Evolutionary conservation across 2,329 filamentous ascomycete genomes (phyloP), one percentile per base, ranked within the genome.

Genomic region (Diatrype stigma): DNA sequence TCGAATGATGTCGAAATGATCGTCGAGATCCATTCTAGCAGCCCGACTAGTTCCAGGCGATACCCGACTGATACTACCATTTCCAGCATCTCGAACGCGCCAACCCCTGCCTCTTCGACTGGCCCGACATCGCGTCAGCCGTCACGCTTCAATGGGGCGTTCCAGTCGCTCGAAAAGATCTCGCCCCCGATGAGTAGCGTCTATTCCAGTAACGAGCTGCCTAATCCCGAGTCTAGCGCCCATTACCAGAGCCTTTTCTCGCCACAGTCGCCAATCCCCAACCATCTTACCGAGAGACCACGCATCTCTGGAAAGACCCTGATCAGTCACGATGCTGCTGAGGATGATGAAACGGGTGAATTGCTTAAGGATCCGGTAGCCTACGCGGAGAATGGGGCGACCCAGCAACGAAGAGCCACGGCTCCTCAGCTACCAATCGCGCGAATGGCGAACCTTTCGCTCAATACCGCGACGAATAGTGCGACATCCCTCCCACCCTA

Each of bases 361-460:
- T 74, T 91, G n/a, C 74, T 90, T 44, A 86, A 86, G 51, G 84
- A 90, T 49, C 83, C 87, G 0, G 77, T 89, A 42, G 85, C 81
- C 8, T 90, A 85, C 63, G 89, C 88, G 10, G 86, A 92, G 61
- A 89, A 84, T 61, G 86, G 84, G 2, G 74, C 80, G 49, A 60
- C 56, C 38, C 72, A 78, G 53, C 76, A 80, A 58, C 85, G 89
- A 49, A 83, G 85, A 57, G 81, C 84, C 37, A 91, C 87, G 1
- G 88, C 85, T 49, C 84, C 88, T 23, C 84, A 89, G 53, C 73
- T 92, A 37, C 86, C 87, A 7, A 80, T 89, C 23, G 74, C 77
- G 55, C 84, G 83, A 32, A 86, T 96, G 73, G 78, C 78, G 34
- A 80, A 76, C 45, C 73, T 96, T 48, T 89, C 87, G 8, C 72